Evolutionary conservation across 148 eudicot genomes (phyloP).

Genomic region (Vaccinium vitisidaea): DNA sequence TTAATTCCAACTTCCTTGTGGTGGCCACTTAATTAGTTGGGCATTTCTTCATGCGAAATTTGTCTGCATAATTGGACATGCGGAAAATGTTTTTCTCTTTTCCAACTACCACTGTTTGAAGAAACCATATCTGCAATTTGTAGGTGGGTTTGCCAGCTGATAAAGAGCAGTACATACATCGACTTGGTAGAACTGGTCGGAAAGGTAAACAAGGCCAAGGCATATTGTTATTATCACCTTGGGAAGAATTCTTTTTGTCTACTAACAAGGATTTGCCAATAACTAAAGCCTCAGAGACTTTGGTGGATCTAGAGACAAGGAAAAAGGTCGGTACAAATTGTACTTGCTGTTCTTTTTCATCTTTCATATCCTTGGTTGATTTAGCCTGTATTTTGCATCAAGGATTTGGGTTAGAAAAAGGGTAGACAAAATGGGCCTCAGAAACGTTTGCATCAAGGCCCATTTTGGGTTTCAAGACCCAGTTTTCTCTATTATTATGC

Average conservation of each 20-base stretch:
- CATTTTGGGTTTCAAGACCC: too few relatives aligned
- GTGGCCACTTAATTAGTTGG: background rate
- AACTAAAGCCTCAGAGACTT: conserved; percentile 49
- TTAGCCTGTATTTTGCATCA: background rate
- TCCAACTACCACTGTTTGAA: background rate
- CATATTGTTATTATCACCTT: conserved; percentile 76
- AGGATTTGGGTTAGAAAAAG: background rate
- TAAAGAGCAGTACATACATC: conserved; percentile 89
- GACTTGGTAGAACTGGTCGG: conserved; percentile 97
- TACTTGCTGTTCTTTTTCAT: conserved; percentile 10
- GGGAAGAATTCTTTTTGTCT: conserved; percentile 78
- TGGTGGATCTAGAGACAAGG: conserved; percentile 56
- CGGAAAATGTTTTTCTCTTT: background rate
- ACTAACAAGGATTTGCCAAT: conserved; percentile 72
- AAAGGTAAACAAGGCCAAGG: conserved; percentile 97
- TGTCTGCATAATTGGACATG: background rate
- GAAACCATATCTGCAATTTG: conserved; percentile 13
- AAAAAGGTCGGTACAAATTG: conserved; percentile 50
- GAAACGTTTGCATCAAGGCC: too few relatives aligned
- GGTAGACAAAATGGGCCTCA: background rate
- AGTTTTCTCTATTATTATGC: too few relatives aligned
- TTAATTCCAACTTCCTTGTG: background rate
- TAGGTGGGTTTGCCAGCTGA: conserved; percentile 86
- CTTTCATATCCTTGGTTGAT: background rate
- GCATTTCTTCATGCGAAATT: background rate